Base-by-base conservation (phyloP, 2,329 filamentous ascomycete genomes). In the Xylaria sp. region DNA sequence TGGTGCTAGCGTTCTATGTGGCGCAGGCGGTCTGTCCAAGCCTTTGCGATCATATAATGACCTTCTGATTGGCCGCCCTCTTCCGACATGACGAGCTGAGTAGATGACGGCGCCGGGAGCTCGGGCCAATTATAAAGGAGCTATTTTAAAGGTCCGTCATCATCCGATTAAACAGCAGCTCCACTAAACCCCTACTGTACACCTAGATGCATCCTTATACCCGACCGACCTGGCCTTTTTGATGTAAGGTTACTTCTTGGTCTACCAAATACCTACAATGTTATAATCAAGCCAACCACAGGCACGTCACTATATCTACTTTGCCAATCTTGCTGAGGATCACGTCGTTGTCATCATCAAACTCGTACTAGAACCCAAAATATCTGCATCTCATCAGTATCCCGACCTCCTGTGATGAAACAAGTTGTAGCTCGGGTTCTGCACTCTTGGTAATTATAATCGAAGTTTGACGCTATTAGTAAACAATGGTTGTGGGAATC, bases 401-500 rank as follows among this genome's bases (percentile, higher is more conserved):
- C 33, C 36, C 12, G 13, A 25, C 46, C n/a, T 33, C 20, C 28
- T 46, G 48, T 49, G 12, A 18, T 58, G 43, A 39, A 36, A 52
- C 33, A 39, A n/a, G 12, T 36, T 28, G 7, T 46, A 36, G 46
- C 58, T 33, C 18, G 31, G 46, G 18, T 8, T 49, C 13, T 36
- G n/a, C n/a, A 60, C 39, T 28, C 1, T 28, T 25, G 13, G 23
- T 59, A 28, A 33, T 31, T 46, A 46, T 7, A 33, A 46, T n/a
- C 36, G 13, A 12, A 36, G 4, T 31, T 39, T 31, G 39, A 33
- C 13, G 9, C 28, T 0, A 18, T 9, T 28, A 46, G 28, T 33
- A 41, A 62, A 62, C 43, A 25, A 71, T 71, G 70, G 62, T 68
- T 1, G 84, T 83, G 80, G 79, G 76, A 13, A 72, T 87, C 20